phyloP scores from a whole-genome alignment of 139 green algal species.

The Volvox africanus region DNA sequence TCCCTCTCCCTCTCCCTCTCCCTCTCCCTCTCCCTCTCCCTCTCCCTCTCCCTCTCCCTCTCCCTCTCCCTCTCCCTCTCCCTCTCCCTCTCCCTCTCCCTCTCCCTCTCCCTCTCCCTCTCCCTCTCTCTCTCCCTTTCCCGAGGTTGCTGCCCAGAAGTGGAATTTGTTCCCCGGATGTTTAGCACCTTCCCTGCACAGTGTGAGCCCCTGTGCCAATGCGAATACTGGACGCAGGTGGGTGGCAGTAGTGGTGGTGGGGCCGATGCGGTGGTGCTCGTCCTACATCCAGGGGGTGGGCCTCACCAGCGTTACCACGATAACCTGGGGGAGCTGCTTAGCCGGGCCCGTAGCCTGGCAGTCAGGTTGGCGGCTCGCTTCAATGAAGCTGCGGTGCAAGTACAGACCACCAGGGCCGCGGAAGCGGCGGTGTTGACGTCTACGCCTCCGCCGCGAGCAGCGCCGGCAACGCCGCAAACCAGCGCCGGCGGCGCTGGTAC shows the following conservation, averaged over 20 bases:
- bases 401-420: slow-evolving; percentile 30
- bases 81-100: not conserved
- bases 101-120: too few species aligned
- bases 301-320: not conserved
- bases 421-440: slow-evolving; percentile 29
- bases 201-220: too few species aligned
- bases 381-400: not conserved
- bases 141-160: too few species aligned
- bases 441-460: not conserved
- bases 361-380: slow-evolving; percentile 6
- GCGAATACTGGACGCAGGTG: not conserved
- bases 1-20: too few species aligned
- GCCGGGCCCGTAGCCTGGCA: slow-evolving; percentile 24
- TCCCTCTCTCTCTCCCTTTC: too few species aligned
- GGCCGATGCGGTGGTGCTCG: not conserved
- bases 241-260: not conserved
- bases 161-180: too few species aligned
- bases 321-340: slow-evolving; percentile 8
- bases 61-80: not conserved
- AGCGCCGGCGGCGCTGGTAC: not conserved
- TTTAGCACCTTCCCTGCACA: not conserved
- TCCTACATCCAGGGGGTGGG: not conserved
- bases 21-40: too few species aligned
- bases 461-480: not conserved
- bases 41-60: too few species aligned